These are phyloP conservation scores for Pyrenochaeta sp. DNA, from an alignment of 2,329 filamentous ascomycete species.

Conservation along the genomic window DNA sequence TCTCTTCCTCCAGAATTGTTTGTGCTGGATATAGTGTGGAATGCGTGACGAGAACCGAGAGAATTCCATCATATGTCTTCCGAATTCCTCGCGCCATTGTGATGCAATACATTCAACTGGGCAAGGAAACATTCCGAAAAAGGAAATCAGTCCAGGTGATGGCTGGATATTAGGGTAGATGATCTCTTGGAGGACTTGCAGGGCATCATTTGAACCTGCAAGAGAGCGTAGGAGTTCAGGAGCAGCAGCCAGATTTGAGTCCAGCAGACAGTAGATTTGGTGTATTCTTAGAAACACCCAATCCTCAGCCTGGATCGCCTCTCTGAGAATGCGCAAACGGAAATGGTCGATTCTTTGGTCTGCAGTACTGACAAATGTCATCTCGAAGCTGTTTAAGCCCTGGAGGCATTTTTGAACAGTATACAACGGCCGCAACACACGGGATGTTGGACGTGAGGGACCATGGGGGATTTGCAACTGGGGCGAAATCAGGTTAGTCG, in stretches of 20 bases:
- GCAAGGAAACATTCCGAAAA: constrained; percentile 59
- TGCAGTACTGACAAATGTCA: neutral
- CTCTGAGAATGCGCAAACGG: constrained; percentile 39
- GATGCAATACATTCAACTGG: constrained; percentile 35
- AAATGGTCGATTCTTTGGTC: no score
- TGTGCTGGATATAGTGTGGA: constrained; percentile 14
- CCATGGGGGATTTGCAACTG: no score
- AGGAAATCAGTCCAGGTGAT: constrained; percentile 48
- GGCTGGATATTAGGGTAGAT: constrained; percentile 58
- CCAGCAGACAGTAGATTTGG: constrained; percentile 38
- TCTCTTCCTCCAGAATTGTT: constrained; percentile 23
- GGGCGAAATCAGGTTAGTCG: no score
- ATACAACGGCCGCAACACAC: no score
- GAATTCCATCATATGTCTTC: no score
- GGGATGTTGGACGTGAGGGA: no score
- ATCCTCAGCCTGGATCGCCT: constrained; percentile 37
- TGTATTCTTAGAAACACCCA: constrained; percentile 40
- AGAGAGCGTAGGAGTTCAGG: constrained; percentile 49
- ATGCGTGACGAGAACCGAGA: constrained; percentile 54
- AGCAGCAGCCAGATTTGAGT: constrained; percentile 44
- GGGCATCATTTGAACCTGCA: constrained; percentile 31
- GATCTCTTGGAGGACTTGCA: constrained; percentile 51
- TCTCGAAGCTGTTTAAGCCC: constrained; percentile 12
- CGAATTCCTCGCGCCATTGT: constrained; percentile 31
- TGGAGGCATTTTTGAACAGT: constrained; percentile 15